Base-by-base conservation (phyloP, 2,329 filamentous ascomycete species). In the Dendryphion nanum region DNA sequence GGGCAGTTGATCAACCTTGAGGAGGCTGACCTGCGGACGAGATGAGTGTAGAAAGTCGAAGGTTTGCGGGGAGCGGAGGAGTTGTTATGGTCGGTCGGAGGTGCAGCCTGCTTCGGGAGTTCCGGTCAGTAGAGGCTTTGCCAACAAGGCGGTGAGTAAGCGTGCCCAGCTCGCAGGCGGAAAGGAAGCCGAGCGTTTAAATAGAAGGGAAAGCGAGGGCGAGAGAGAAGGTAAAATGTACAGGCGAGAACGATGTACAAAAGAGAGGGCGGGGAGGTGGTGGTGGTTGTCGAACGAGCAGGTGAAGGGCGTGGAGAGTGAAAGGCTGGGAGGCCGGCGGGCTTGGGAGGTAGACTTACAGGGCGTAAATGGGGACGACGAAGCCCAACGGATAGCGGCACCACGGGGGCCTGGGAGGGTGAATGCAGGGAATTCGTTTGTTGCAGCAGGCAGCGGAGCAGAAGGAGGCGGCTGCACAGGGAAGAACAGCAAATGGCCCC, bases 141-240 rank as follows among this genome's bases (percentile, higher is more conserved):
- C 63, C 61, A 63, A 59, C 55, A 53, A 67, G 63, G 64, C 64
- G 64, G 64, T 67, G 63, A 59, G 62, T 61, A 62, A 64, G 63
- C 59, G 51, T 60, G 55, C 46, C 49, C 48, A 59, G 49, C 55
- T 47, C 45, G 42, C 39, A 47, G 50, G 38, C 51, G 48, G 48
- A 32, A 44, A 32, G 42, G 45, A 48, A 42, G 51, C 29, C 36
- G 30, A 50, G 32, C 33, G 47, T 42, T 37, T 38, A 41, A 37
- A 36, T 26, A n/a, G n/a, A 47, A 37, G 41, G 35, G 41, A 46
- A 41, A 37, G 40, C 29, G 44, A 45, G 34, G 41, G 41, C 47
- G 33, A 38, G 35, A 41, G 42, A 33, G 47, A 42, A 37, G 19
- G 31, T 26, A 20, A 26, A 31, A 28, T 28, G 28, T 44, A 39